A percentile compares a stretch with the other conserved stretches of the same genome.
Conservation (phyloP, 108 stramenopile species). For the Pseudonitzschia pungens region DNA sequence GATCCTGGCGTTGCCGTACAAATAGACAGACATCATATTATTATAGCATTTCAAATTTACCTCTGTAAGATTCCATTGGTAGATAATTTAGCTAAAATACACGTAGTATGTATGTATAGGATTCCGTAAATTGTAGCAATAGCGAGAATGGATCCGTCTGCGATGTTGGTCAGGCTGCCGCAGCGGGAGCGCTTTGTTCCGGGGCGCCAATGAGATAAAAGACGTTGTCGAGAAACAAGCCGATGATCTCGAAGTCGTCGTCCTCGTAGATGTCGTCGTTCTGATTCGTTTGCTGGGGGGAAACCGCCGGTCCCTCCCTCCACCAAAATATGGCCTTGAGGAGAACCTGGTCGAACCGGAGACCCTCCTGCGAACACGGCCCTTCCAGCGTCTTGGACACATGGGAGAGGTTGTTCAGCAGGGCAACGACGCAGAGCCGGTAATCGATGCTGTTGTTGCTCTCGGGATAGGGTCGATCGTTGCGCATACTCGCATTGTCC, state of each 20-base stretch:
- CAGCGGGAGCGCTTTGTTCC: not conserved
- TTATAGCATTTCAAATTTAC: no score
- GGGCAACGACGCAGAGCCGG: not conserved
- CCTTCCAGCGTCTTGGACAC: not conserved
- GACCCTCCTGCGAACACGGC: not conserved
- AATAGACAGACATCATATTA: no score
- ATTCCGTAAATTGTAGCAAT: no score
- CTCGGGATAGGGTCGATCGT: not conserved
- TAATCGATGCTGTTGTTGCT: not conserved
- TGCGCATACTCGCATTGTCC: not conserved
- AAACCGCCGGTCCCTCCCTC: no score
- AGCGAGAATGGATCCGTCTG: no score
- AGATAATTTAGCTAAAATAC: no score
- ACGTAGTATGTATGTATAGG: no score
- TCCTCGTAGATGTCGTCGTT: not conserved
- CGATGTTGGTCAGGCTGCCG: not conserved
- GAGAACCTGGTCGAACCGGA: not conserved
- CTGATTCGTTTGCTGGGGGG: not conserved
- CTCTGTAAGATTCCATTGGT: no score
- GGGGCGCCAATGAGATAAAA: conserved; percentile 3
- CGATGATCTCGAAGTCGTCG: not conserved
- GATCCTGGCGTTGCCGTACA: no score
- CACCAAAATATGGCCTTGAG: not conserved
- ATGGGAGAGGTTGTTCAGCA: not conserved
- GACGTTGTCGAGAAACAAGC: not conserved